Evolutionary conservation across 2,329 filamentous ascomycete species (phyloP), one percentile per base, ranked within the genome.

Genomic region (Fusarium setosum): DNA sequence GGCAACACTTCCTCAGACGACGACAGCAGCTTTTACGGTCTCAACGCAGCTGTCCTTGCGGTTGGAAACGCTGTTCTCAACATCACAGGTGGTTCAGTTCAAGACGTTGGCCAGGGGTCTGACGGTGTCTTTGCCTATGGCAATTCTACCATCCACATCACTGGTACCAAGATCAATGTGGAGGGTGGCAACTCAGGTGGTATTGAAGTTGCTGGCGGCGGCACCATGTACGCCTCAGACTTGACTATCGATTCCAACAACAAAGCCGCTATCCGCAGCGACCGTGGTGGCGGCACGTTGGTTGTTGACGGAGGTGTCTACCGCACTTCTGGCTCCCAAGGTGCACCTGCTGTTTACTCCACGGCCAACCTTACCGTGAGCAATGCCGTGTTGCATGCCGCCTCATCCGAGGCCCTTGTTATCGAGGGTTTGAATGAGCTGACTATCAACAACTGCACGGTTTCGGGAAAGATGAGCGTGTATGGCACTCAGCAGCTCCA

Each of bases 381-480:
- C 17, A 45, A 62, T 3, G 59, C 59, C 15, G 29, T 59, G 15
- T 15, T 62, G 26, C 35, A 21, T 6, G 59, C 59, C 15, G 21
- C 38, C 3, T 48, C 35, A 21, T 62, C 49, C 0, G 42, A 62
- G 21, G 59, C 59, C 4, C 59, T 62, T 3, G 59, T 62, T 4
- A 62, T 62, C 2, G 59, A 62, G n/a, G 59, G 59, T 7, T 49
- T 62, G 10, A 62, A 62, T 17, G 55, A 62, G 21, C 18, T 62
- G 10, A 59, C 59, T 23, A 59, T 62, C 44, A 62, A 59, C 42
- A 54, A 62, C 44, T 62, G 59, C 50, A 59, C 49, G 3, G 59
- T 62, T 6, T 55, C 59, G 4, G 59, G 59, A 29, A 62, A 62
- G 8, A 62, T 62, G 59, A 37, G 50, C 11, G 38, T 41, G 9